Percentiles rank a stretch among this genome's conserved stretches.
Conservation (phyloP, 2,329 filamentous ascomycete genomes). For the Talaromyces sp. region DNA sequence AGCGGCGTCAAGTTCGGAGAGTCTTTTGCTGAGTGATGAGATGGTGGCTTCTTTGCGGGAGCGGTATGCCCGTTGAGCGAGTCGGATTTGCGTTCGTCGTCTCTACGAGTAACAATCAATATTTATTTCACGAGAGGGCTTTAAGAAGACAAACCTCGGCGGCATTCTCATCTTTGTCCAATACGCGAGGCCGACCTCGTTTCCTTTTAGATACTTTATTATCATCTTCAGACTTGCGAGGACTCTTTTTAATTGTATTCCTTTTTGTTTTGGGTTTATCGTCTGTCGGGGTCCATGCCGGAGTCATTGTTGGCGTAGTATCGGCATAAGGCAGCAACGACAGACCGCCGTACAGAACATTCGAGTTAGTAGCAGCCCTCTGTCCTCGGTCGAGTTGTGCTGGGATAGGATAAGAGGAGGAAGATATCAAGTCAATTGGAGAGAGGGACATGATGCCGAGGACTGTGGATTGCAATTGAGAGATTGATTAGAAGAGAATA, state of each 20-base stretch:
- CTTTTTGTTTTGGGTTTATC: not conserved
- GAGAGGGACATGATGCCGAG: constrained; percentile 1
- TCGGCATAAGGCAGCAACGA: constrained; percentile 3
- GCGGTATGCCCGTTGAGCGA: constrained; percentile 81
- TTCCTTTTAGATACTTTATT: constrained; percentile 44
- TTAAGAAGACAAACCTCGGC: constrained; percentile 64
- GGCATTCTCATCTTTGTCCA: constrained; percentile 74
- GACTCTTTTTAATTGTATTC: not conserved
- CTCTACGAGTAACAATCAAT: constrained; percentile 51
- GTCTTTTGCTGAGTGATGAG: constrained; percentile 66
- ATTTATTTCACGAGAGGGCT: not conserved
- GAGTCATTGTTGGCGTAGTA: not conserved
- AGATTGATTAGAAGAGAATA: not conserved
- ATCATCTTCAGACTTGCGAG: not conserved
- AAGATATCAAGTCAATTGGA: constrained; percentile 14
- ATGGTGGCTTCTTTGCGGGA: constrained; percentile 81
- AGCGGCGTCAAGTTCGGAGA: constrained; percentile 64
- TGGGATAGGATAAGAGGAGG: constrained; percentile 16
- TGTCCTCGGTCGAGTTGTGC: not conserved
- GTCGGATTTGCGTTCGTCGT: constrained; percentile 78
- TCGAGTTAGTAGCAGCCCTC: not conserved
- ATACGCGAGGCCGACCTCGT: constrained; percentile 71
- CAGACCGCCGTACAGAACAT: constrained; percentile 15
- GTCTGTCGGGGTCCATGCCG: not conserved
- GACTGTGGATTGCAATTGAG: not conserved